Percentiles rank a stretch among this genome's conserved stretches.
Evolutionary conservation across 148 eudicot species (phyloP).

Genomic region (Bassia scoparia): DNA sequence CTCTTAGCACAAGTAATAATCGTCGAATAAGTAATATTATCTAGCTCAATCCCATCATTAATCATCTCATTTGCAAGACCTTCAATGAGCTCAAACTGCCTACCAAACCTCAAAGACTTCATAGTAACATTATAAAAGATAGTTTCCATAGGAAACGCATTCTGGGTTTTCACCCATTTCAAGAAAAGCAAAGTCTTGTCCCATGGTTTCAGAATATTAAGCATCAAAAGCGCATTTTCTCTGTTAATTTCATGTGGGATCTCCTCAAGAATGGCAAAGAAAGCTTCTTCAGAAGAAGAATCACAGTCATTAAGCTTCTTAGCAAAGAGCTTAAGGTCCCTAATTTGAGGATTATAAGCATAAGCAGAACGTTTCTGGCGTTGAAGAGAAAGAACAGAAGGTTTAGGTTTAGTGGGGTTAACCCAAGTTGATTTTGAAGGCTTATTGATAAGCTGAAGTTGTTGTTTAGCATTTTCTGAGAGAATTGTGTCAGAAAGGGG

Average conservation of each 20-base stretch:
- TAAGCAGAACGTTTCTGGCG: constrained; percentile 56
- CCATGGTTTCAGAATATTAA: constrained; percentile 71
- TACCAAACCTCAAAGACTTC: constrained; percentile 91
- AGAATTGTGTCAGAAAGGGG: constrained; percentile 59
- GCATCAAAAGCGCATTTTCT: constrained; percentile 72
- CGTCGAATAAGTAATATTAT: constrained; percentile 93
- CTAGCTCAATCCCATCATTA: constrained; percentile 53
- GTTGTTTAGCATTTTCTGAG: constrained; percentile 28
- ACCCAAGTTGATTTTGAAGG: constrained; percentile 80
- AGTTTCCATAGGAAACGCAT: constrained; percentile 78
- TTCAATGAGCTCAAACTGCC: constrained; percentile 77
- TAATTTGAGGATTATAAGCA: constrained; percentile 59
- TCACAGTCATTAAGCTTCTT: constrained; percentile 59
- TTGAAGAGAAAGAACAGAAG: constrained; percentile 65
- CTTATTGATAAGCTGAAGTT: constrained; percentile 48
- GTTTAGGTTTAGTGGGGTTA: constrained; percentile 70
- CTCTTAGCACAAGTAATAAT: constrained; percentile 92
- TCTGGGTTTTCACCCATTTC: constrained; percentile 73
- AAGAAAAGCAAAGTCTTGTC: constrained; percentile 67
- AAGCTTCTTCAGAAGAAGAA: constrained; percentile 35
- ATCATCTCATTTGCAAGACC: constrained; percentile 83
- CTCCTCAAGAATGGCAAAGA: constrained; percentile 44
- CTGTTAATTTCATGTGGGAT: constrained; percentile 53
- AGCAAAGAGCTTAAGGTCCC: constrained; percentile 65
- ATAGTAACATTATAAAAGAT: constrained; percentile 83